Evolutionary conservation across 805 yeast genomes (phyloP).

Genomic region (Wickerhamomyces subpelliculosus): DNA sequence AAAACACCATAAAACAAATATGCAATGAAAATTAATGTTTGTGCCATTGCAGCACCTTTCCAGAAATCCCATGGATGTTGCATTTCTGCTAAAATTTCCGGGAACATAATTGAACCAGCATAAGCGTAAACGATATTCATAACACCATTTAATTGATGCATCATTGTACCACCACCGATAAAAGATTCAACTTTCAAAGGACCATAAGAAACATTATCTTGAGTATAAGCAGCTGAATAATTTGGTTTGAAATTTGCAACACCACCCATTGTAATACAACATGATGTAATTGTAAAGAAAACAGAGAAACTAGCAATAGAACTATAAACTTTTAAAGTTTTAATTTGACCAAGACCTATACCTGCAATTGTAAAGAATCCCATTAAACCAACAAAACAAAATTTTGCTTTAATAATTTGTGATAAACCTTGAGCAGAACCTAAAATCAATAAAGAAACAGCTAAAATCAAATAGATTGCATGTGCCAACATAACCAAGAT

Average conservation of each 20-base stretch:
- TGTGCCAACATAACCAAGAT: slow-evolving; percentile 30
- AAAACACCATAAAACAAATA: slow-evolving; percentile 37
- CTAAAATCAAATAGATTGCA: slow-evolving; percentile 34
- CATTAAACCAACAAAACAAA: slow-evolving; percentile 35
- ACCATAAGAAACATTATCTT: slow-evolving; percentile 12
- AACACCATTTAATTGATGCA: slow-evolving; percentile 29
- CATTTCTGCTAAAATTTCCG: slow-evolving; percentile 43
- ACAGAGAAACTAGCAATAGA: slow-evolving; percentile 38
- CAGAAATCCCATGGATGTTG: slow-evolving; percentile 40
- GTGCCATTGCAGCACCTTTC: slow-evolving; percentile 39
- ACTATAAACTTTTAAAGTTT: slow-evolving; percentile 31
- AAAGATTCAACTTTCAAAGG: slow-evolving; percentile 20
- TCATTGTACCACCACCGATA: slow-evolving; percentile 22
- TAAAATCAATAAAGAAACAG: slow-evolving; percentile 35
- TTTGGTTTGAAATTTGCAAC: slow-evolving; percentile 29
- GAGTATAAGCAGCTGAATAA: slow-evolving; percentile 21
- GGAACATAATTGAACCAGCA: slow-evolving; percentile 45
- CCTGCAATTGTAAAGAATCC: slow-evolving; percentile 38
- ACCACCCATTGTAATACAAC: slow-evolving; percentile 37
- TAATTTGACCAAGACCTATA: slow-evolving; percentile 35
- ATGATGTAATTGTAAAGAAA: slow-evolving; percentile 39
- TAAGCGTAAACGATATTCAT: slow-evolving; percentile 41
- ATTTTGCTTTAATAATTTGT: slow-evolving; percentile 28
- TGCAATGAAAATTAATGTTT: slow-evolving; percentile 29
- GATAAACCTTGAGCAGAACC: slow-evolving; percentile 37